Evolutionary conservation across 1,284 basidiomycete species (phyloP).

Genomic region (Ganoderma leucocontextum): DNA sequence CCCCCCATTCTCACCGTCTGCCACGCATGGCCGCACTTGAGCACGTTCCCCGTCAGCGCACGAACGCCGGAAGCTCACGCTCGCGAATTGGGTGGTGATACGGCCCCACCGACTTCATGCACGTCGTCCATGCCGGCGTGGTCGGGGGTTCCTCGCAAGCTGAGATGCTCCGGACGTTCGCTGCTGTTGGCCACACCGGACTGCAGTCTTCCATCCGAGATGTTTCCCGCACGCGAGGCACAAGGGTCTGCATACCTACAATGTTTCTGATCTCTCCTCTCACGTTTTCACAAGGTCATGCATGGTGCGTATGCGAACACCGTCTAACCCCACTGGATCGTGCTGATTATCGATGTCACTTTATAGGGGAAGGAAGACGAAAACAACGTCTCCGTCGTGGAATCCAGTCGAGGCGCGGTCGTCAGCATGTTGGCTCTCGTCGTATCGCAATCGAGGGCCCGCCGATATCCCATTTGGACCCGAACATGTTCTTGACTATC

Average conservation of each 20-base stretch:
- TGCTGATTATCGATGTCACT: background rate
- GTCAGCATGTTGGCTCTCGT: background rate
- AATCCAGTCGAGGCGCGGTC: background rate
- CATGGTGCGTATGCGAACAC: slow-evolving; percentile 15
- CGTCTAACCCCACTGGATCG: background rate
- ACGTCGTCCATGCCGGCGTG: slow-evolving; percentile 16
- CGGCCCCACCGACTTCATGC: slow-evolving; percentile 23
- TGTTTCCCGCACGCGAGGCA: background rate
- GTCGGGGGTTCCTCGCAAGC: slow-evolving; percentile 10
- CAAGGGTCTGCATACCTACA: background rate
- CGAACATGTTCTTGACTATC: background rate
- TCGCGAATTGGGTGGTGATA: slow-evolving; percentile 23
- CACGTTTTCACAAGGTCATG: slow-evolving; percentile 10
- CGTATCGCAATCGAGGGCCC: background rate
- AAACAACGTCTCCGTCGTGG: background rate
- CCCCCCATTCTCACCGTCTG: slow-evolving; percentile 29
- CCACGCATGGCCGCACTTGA: slow-evolving; percentile 23
- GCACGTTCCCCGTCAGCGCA: slow-evolving; percentile 23
- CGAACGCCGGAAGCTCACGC: slow-evolving; percentile 18
- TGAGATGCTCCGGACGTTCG: slow-evolving; percentile 3
- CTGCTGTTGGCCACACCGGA: background rate
- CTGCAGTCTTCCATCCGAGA: background rate
- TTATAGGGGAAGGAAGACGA: background rate
- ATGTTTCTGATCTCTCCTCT: slow-evolving; percentile 8
- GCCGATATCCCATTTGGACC: background rate